Base-by-base conservation (phyloP, 179 eudicot species). In the Beta corolliflora region DNA sequence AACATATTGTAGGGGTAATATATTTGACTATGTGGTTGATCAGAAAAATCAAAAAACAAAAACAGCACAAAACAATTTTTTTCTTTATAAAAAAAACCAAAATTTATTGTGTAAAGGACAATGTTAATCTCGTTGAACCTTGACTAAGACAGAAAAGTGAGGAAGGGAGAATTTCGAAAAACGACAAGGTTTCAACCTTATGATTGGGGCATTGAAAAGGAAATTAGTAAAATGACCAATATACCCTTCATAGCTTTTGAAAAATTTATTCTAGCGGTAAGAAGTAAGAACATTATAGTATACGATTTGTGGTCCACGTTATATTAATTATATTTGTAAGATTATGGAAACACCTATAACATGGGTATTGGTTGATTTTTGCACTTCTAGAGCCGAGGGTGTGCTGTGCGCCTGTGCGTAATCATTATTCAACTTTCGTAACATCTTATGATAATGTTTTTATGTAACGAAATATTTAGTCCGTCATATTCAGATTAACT, bases 121-220 rank as follows among this genome's bases (percentile, higher is more conserved):
- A 66, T 29, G 71, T 65, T 54, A 52, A 61, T 8, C 23, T n/a
- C 53, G 19, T 41, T 64, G 56, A 14, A 54, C 9, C 25, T 19
- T 6, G 46, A 29, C 9, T 19, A 63, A 18, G 73, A 67, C 31
- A 77, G 16, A 68, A 78, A 78, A 79, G 55, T 67, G n/a, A 3
- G 56, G 55, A 55, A 6, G 56, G 66, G 52, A 36, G 65, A 54
- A 54, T 18, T 68, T 54, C 65, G 19, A 67, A 13, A 79, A 69
- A 79, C 63, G 81, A 79, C 81, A 79, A 70, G 23, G 67, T 54
- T 70, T 44, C 81, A 55, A 55, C 67, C 81, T 56, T 58, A 70
- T 79, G 76, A 69, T 69, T 79, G 67, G 55, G 36, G 45, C 60
- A 50, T 65, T n/a, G 12, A 78, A 41, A 41, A n/a, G 6, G 5